Conservation (phyloP, 345 rosid genomes). For the Eucalyptus cloeziana region DNA sequence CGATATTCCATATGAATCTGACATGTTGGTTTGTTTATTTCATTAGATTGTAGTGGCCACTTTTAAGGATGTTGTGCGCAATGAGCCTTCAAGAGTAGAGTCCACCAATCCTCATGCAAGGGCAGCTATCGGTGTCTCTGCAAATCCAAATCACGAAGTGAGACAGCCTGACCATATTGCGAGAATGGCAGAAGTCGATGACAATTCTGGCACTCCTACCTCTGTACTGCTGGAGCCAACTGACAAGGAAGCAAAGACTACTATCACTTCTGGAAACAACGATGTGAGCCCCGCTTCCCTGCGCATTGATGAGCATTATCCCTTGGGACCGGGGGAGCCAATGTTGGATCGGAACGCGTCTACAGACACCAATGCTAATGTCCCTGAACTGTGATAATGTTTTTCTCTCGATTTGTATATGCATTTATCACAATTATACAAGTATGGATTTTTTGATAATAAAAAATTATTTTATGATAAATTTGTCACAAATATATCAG, state of each 20-base stretch:
- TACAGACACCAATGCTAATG: background rate
- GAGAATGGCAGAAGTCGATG: background rate
- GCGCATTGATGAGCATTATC: background rate
- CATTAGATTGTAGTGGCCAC: background rate
- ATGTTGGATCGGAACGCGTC: background rate
- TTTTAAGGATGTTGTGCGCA: background rate
- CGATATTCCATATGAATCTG: background rate
- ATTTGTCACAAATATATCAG: too few relatives aligned
- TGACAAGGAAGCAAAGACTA: background rate
- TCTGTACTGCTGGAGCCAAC: background rate
- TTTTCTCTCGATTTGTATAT: background rate
- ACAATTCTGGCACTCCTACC: background rate
- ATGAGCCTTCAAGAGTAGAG: too few relatives aligned
- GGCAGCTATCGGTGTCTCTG: too few relatives aligned
- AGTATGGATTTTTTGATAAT: too few relatives aligned
- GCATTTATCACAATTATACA: too few relatives aligned
- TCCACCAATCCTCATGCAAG: too few relatives aligned
- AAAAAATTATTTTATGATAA: too few relatives aligned
- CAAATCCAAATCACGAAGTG: background rate
- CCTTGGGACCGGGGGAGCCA: background rate
- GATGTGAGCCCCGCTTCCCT: background rate
- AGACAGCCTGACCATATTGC: background rate
- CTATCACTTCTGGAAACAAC: background rate
- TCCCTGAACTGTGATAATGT: background rate
- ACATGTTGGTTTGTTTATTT: background rate